Evolutionary conservation across 2,329 filamentous ascomycete species (phyloP).

Genomic region (Fusarium brevicatenulatum): DNA sequence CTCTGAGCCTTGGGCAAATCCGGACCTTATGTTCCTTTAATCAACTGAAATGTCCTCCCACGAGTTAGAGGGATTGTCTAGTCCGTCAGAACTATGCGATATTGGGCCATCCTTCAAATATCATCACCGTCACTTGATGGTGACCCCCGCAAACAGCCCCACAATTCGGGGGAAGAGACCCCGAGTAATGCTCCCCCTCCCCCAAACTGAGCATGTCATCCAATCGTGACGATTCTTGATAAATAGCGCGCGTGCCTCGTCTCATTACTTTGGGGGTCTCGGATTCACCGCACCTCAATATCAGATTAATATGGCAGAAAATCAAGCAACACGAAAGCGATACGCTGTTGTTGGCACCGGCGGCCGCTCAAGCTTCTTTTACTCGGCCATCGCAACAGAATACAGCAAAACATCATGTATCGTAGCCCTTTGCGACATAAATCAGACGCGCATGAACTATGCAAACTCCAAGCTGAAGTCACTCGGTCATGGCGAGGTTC

Average conservation of each 20-base stretch:
- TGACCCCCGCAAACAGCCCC: slow-evolving; percentile 16
- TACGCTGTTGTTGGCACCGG: slow-evolving; percentile 70
- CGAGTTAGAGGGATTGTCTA: not conserved
- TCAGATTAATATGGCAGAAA: slow-evolving; percentile 14
- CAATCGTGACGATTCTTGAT: not conserved
- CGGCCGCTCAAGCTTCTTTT: slow-evolving; percentile 69
- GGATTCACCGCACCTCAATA: not conserved
- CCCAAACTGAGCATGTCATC: not conserved
- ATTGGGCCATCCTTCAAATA: not conserved
- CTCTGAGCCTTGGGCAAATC: not conserved
- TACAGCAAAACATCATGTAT: slow-evolving; percentile 62
- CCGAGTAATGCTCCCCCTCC: slow-evolving; percentile 17
- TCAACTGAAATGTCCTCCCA: accelerated
- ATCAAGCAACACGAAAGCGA: slow-evolving; percentile 47
- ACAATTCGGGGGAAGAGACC: slow-evolving; percentile 28
- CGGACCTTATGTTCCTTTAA: not conserved
- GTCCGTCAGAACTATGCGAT: not conserved
- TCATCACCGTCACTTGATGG: not conserved
- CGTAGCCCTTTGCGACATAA: slow-evolving; percentile 68
- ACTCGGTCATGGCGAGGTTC: slow-evolving; percentile 59
- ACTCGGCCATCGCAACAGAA: slow-evolving; percentile 64
- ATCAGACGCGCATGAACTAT: slow-evolving; percentile 67
- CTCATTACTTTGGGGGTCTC: not conserved
- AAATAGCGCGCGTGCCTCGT: slow-evolving; percentile 5
- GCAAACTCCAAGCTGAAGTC: slow-evolving; percentile 60